A percentile compares a stretch with the other conserved stretches of the same genome.
Conservation (phyloP, 805 yeast species). For the Metschnikowia baotianmanensis region DNA sequence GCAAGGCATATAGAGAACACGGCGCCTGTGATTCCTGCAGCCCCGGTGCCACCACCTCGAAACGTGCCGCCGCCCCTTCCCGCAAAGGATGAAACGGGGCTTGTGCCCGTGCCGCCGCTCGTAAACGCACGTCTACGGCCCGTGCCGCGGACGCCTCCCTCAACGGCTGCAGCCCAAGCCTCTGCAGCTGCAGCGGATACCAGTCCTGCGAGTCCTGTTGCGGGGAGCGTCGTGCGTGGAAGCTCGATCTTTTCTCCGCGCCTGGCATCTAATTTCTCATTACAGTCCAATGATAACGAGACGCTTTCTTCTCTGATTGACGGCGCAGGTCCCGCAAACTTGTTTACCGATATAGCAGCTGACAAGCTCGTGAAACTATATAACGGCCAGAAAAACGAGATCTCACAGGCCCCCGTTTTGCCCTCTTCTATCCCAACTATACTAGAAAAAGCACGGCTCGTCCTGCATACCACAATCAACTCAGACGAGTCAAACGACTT, state of each 20-base stretch:
- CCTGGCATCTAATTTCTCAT: constrained; percentile 5
- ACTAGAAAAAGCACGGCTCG: too few species aligned
- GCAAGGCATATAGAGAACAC: not conserved
- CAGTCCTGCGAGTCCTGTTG: too few species aligned
- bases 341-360: constrained; percentile 12
- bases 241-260: not conserved
- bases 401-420: constrained; percentile 29
- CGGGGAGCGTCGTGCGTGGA: too few species aligned
- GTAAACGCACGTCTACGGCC: not conserved
- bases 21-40: not conserved
- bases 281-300: constrained; percentile 1
- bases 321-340: not conserved
- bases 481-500: not conserved
- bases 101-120: not conserved
- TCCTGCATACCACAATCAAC: too few species aligned
- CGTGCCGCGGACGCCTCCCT: not conserved
- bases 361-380: constrained; percentile 27
- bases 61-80: constrained; percentile 31
- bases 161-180: too few species aligned
- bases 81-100: constrained; percentile 22
- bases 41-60: not conserved
- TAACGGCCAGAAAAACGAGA: constrained; percentile 35
- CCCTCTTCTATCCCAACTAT: not conserved
- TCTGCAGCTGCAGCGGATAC: too few species aligned
- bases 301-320: constrained; percentile 5